phyloP scores from a whole-genome alignment of 306 rosid species.

The peach (Prunus persica) region Prunus_persica_NCBIv2 NC_034009.1:25598001-25598500 shows the following conservation, averaged over 20 bases:
- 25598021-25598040: slow-evolving; percentile 88
- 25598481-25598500: neutral
- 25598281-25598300: slow-evolving; percentile 80
- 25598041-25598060: slow-evolving; percentile 90
- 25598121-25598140: neutral
- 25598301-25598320: slow-evolving; percentile 74
- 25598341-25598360: slow-evolving; percentile 67
- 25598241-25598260: slow-evolving; percentile 86
- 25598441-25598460: neutral
- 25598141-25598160: neutral
- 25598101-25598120: neutral
- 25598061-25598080: slow-evolving; percentile 75
- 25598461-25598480: neutral
- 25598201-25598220: slow-evolving; percentile 30
- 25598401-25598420: slow-evolving; percentile 7
- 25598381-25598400: slow-evolving; percentile 1
- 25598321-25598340: slow-evolving; percentile 90
- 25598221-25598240: slow-evolving; percentile 82
- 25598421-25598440: neutral
- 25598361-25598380: slow-evolving; percentile 7
- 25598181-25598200: slow-evolving; percentile 40
- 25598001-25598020: slow-evolving; percentile 97
- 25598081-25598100: slow-evolving; percentile 27
- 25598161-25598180: slow-evolving; percentile 20
- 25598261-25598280: slow-evolving; percentile 75